Evolutionary conservation across 805 yeast species (phyloP).

Genomic region (Tetrapisispora phaffii): DNA sequence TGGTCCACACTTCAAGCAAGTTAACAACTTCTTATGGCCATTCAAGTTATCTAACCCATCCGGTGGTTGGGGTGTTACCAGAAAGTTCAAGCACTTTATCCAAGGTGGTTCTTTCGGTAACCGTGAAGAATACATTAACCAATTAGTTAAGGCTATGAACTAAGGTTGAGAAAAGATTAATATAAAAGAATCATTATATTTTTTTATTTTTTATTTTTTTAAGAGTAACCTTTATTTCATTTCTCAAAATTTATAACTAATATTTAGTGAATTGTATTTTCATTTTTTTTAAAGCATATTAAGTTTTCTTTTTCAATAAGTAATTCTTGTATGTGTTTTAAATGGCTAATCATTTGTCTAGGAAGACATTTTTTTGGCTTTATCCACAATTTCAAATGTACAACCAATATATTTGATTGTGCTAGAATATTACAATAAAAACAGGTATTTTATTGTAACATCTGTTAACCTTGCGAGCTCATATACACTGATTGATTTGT

Average conservation of each 20-base stretch:
- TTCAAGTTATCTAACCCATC: conserved; percentile 92
- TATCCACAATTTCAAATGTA: too few species aligned
- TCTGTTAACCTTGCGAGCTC: too few species aligned
- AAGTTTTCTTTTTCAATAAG: not conserved
- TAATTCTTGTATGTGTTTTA: too few species aligned
- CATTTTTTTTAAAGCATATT: not conserved
- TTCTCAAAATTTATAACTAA: conserved; percentile 1
- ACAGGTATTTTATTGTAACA: too few species aligned
- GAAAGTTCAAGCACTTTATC: conserved; percentile 94
- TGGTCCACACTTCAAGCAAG: conserved; percentile 98
- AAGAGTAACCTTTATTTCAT: conserved; percentile 1
- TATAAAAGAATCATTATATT: not conserved
- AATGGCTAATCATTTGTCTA: too few species aligned
- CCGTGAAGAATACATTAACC: conserved; percentile 94
- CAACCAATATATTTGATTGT: too few species aligned
- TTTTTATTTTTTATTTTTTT: not conserved
- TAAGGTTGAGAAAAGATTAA: too few species aligned
- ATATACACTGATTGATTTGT: too few species aligned
- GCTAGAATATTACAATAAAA: too few species aligned
- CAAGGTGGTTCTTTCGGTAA: conserved; percentile 98
- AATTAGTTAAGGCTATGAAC: conserved; percentile 89
- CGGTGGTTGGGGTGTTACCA: conserved; percentile 96
- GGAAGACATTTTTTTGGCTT: too few species aligned
- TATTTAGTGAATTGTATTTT: conserved; percentile 2
- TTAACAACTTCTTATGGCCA: conserved; percentile 97